Conservation (phyloP, 1,284 basidiomycete genomes). For the Melampsora abietis-canadensis region DNA sequence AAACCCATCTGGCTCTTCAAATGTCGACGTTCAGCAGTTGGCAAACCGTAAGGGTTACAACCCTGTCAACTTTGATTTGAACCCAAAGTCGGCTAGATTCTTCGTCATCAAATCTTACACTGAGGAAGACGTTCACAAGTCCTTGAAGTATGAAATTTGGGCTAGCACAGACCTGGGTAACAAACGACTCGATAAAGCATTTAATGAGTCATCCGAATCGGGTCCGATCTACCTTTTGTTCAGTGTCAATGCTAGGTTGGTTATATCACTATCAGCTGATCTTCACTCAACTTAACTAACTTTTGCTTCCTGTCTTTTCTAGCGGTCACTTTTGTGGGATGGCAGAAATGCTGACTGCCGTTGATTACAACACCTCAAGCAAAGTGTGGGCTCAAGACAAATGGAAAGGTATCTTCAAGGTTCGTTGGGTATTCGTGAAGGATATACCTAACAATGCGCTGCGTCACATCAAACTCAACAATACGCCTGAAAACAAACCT, state of each 20-base stretch:
- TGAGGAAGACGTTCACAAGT: conserved; percentile 86
- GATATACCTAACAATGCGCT: conserved; percentile 84
- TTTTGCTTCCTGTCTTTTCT: not conserved
- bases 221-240: conserved; percentile 89
- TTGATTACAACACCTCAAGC: conserved; percentile 77
- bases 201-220: conserved; percentile 77
- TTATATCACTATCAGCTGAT: not conserved
- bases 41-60: conserved; percentile 87
- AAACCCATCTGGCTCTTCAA: not conserved
- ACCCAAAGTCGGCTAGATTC: conserved; percentile 76
- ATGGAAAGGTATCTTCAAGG: conserved; percentile 96
- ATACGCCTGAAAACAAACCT: conserved; percentile 92
- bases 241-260: conserved; percentile 81
- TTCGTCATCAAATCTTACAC: conserved; percentile 98
- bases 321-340: conserved; percentile 95
- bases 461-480: conserved; percentile 67
- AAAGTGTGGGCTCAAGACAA: conserved; percentile 97
- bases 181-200: conserved; percentile 89
- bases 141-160: conserved; percentile 93
- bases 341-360: conserved; percentile 89
- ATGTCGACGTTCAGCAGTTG: conserved; percentile 65
- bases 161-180: conserved; percentile 92
- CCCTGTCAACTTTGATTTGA: conserved; percentile 75
- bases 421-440: conserved; percentile 89
- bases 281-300: not conserved